Conservation (phyloP, 2,329 filamentous ascomycete genomes). For the Chalara sp. region DNA sequence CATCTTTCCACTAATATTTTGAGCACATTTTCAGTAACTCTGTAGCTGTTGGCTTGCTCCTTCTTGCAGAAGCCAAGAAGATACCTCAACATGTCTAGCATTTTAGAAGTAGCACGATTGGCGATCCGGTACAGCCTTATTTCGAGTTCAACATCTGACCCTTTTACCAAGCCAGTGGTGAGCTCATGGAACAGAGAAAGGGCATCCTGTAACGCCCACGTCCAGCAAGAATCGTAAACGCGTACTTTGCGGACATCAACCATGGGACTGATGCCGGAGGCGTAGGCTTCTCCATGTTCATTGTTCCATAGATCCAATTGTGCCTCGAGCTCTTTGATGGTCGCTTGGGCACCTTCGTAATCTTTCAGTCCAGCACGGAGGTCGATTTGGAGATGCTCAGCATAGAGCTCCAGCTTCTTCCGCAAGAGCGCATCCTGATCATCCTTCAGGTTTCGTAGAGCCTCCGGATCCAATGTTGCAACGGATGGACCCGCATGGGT, state of each 20-base stretch:
- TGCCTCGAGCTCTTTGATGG: slow-evolving; percentile 73
- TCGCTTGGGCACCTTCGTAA: slow-evolving; percentile 50
- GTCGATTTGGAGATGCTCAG: slow-evolving; percentile 91
- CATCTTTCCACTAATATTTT: neutral
- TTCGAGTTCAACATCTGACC: slow-evolving; percentile 52
- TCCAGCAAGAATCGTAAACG: slow-evolving; percentile 95
- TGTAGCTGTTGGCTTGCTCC: neutral
- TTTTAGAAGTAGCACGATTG: slow-evolving; percentile 74
- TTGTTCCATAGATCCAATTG: slow-evolving; percentile 85
- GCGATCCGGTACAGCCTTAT: slow-evolving; percentile 63
- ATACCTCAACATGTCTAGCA: slow-evolving; percentile 97
- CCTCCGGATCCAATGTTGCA: slow-evolving; percentile 98
- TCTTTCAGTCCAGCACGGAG: slow-evolving; percentile 66
- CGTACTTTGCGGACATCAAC: slow-evolving; percentile 89
- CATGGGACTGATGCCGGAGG: slow-evolving; percentile 81
- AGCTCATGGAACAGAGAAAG: slow-evolving; percentile 97
- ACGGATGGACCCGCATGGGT: slow-evolving; percentile 41
- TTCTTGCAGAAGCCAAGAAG: slow-evolving; percentile 27
- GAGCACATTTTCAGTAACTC: neutral
- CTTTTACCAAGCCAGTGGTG: slow-evolving; percentile 69
- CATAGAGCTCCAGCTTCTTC: slow-evolving; percentile 89
- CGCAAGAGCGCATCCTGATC: slow-evolving; percentile 91
- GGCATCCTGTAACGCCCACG: slow-evolving; percentile 93
- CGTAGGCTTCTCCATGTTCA: slow-evolving; percentile 93
- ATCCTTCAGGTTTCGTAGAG: slow-evolving; percentile 89